These are phyloP conservation scores for Spinellus fusiger DNA, from an alignment of 192 early-diverging fungal genomes.

Conservation along the genomic window DNA sequence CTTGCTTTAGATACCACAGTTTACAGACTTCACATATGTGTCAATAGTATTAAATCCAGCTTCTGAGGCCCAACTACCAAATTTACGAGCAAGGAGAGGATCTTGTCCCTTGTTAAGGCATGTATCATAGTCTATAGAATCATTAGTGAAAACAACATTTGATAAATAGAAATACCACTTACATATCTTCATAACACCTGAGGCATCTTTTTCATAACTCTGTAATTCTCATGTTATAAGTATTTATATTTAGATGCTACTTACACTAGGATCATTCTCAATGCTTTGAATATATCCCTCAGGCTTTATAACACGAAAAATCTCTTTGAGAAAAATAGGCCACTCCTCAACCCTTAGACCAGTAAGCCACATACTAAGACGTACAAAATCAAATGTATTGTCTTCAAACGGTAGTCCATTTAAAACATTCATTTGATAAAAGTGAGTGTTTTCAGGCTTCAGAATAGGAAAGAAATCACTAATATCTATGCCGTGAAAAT, in stretches of 20 bases:
- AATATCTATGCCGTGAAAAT: slow-evolving; percentile 27
- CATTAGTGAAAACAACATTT: too few species aligned
- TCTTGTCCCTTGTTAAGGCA: too few species aligned
- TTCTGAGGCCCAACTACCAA: too few species aligned
- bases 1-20: too few species aligned
- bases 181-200: background rate
- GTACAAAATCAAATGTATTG: slow-evolving; percentile 17
- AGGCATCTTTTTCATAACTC: background rate
- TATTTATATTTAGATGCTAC: background rate
- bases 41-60: too few species aligned
- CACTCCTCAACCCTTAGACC: slow-evolving; percentile 16
- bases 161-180: too few species aligned
- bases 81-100: too few species aligned
- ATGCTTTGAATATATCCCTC: slow-evolving; percentile 19
- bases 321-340: background rate
- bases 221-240: background rate
- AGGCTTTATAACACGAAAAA: slow-evolving; percentile 12
- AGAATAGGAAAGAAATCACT: slow-evolving; percentile 9
- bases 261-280: background rate
- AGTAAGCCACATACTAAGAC: slow-evolving; percentile 6
- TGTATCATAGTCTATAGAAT: too few species aligned
- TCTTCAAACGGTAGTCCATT: slow-evolving; percentile 6
- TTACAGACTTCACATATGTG: too few species aligned
- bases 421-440: slow-evolving; percentile 11
- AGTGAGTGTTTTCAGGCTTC: slow-evolving; percentile 14